These are phyloP conservation scores for Chamaecrista fasciculata DNA, from an alignment of 306 rosid species.

Conservation along the genomic window DNA sequence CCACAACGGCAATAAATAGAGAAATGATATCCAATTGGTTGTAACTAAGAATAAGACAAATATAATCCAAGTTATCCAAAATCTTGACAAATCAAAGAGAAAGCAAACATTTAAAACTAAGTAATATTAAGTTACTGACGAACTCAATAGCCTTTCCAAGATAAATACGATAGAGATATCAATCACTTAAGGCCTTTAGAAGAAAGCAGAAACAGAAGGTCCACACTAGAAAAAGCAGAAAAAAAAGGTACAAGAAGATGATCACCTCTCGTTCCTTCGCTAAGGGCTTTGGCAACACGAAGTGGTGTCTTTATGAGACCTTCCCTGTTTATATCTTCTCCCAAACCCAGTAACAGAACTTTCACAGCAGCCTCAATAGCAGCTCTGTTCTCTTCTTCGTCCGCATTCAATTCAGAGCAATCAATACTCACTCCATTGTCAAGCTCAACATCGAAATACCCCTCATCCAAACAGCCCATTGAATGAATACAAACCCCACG, in stretches of 20 bases:
- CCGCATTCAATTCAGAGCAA: slow-evolving; percentile 29
- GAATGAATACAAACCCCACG: slow-evolving; percentile 34
- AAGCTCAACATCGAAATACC: slow-evolving; percentile 52
- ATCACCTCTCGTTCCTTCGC: slow-evolving; percentile 89
- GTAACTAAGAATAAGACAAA: too few species aligned
- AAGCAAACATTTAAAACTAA: too few species aligned
- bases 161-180: too few species aligned
- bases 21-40: too few species aligned
- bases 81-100: too few species aligned
- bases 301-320: slow-evolving; percentile 83
- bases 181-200: too few species aligned
- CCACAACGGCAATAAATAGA: too few species aligned
- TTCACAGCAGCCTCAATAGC: slow-evolving; percentile 80
- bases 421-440: slow-evolving; percentile 53
- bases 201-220: too few species aligned
- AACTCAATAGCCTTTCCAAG: too few species aligned
- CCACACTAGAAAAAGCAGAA: too few species aligned
- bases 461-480: slow-evolving; percentile 87
- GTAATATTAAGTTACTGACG: too few species aligned
- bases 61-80: too few species aligned
- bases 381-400: slow-evolving; percentile 41
- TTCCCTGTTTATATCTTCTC: slow-evolving; percentile 83
- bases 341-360: slow-evolving; percentile 78
- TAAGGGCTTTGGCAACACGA: slow-evolving; percentile 91
- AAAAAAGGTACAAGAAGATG: background rate